Conservation (phyloP, 2,329 filamentous ascomycete genomes). For the Ophiostoma piceae region DNA sequence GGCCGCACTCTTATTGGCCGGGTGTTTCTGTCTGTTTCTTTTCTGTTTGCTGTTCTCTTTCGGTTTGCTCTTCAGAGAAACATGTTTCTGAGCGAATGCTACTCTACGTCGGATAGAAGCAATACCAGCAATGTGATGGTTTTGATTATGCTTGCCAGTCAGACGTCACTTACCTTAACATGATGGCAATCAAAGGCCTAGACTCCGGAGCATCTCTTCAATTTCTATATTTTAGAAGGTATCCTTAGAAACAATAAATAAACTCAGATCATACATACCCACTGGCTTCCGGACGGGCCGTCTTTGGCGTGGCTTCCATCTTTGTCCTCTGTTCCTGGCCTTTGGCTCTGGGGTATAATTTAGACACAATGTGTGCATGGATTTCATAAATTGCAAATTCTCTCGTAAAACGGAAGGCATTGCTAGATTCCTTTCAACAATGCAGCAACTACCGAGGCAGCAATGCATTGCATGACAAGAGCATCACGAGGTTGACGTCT, state of each 20-base stretch:
- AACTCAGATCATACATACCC: not conserved
- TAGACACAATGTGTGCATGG: too few relatives aligned
- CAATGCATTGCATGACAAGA: not conserved
- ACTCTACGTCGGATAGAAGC: not conserved
- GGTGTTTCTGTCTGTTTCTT: not conserved
- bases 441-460: not conserved
- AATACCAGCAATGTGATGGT: not conserved
- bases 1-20: not conserved
- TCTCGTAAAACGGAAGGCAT: too few relatives aligned
- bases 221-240: not conserved
- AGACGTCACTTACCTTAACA: too few relatives aligned
- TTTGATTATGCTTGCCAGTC: too few relatives aligned
- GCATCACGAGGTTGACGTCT: not conserved
- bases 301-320: not conserved
- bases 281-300: not conserved
- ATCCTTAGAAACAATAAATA: too few relatives aligned
- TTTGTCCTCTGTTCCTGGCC: not conserved
- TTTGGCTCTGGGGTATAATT: not conserved
- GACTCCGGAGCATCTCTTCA: not conserved
- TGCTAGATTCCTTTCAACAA: not conserved
- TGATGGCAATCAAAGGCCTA: not conserved
- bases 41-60: too few relatives aligned
- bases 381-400: too few relatives aligned
- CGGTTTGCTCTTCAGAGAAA: not conserved
- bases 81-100: not conserved